phyloP scores from a whole-genome alignment of 352 stramenopile genomes.

The Globisporangium okanoganense region DNA sequence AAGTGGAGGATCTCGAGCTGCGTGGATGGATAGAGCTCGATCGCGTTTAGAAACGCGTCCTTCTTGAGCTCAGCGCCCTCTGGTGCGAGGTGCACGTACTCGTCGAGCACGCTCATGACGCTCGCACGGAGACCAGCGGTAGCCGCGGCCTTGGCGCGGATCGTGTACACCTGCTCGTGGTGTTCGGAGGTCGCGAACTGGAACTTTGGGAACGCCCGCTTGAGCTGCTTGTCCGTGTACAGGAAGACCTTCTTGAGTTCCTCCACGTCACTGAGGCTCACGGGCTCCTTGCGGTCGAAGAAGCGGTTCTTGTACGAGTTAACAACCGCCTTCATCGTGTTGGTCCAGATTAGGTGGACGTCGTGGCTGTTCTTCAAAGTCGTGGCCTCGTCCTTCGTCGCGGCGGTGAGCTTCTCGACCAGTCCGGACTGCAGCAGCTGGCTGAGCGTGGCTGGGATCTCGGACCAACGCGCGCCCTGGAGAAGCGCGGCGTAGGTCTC shows the following conservation, averaged over 20 bases:
- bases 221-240: slow-evolving; percentile 58
- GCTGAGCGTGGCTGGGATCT: slow-evolving; percentile 59
- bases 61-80: slow-evolving; percentile 19
- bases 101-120: slow-evolving; percentile 50
- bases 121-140: slow-evolving; percentile 39
- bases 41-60: slow-evolving; percentile 34
- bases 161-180: slow-evolving; percentile 49
- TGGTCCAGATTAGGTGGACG: slow-evolving; percentile 47
- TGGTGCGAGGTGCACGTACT: slow-evolving; percentile 42
- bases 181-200: slow-evolving; percentile 33
- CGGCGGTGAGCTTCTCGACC: slow-evolving; percentile 25
- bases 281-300: slow-evolving; percentile 33
- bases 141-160: slow-evolving; percentile 61
- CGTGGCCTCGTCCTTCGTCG: slow-evolving; percentile 4
- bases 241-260: slow-evolving; percentile 54
- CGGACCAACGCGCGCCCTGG: slow-evolving; percentile 54
- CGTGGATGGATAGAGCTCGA: slow-evolving; percentile 58
- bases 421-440: slow-evolving; percentile 52
- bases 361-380: slow-evolving; percentile 23
- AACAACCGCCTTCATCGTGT: slow-evolving; percentile 53
- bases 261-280: slow-evolving; percentile 34
- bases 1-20: slow-evolving; percentile 51
- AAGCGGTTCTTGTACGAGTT: slow-evolving; percentile 64
- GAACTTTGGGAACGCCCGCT: slow-evolving; percentile 49
- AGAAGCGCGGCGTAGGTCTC: slow-evolving; percentile 64